Evolutionary conservation across 169 alveolate genomes (phyloP).

Genomic region (Eimeria tenella): DNA sequence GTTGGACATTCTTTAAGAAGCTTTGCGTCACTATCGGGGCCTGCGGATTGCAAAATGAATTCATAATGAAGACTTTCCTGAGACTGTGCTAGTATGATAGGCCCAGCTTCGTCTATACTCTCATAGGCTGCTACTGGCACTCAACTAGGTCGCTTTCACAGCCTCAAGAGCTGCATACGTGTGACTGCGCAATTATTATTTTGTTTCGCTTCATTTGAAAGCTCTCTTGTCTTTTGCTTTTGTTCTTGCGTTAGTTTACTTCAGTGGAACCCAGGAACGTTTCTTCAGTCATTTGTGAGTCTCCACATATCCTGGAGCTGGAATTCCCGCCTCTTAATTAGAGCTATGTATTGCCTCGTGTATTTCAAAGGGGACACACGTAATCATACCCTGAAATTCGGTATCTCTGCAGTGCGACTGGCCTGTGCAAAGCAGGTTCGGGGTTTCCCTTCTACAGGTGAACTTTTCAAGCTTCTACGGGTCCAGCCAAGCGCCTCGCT

Average conservation of each 20-base stretch:
- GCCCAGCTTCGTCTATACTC: background rate
- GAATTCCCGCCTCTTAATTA: background rate
- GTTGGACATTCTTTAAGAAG: conserved; percentile 48
- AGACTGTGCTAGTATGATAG: conserved; percentile 42
- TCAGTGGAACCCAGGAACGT: conserved; percentile 58
- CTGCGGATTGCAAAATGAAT: conserved; percentile 41
- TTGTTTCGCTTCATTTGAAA: background rate
- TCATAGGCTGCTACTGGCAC: too few species aligned
- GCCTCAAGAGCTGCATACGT: too few species aligned
- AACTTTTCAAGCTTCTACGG: conserved; percentile 59
- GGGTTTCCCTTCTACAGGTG: conserved; percentile 60
- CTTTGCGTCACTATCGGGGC: conserved; percentile 62
- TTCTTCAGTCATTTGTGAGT: conserved; percentile 49
- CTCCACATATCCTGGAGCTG: background rate
- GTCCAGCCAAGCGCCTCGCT: conserved; percentile 67
- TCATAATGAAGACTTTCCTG: conserved; percentile 35
- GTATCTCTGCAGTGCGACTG: background rate
- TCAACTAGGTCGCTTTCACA: too few species aligned
- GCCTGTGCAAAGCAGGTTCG: conserved; percentile 40
- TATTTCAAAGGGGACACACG: background rate
- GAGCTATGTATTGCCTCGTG: too few species aligned
- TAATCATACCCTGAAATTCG: background rate
- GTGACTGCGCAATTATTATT: background rate
- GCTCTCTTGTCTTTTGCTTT: background rate
- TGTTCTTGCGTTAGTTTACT: background rate